These are phyloP conservation scores for Micractinium sp. DNA, from an alignment of 139 green algal genomes.

Conservation along the genomic window DNA sequence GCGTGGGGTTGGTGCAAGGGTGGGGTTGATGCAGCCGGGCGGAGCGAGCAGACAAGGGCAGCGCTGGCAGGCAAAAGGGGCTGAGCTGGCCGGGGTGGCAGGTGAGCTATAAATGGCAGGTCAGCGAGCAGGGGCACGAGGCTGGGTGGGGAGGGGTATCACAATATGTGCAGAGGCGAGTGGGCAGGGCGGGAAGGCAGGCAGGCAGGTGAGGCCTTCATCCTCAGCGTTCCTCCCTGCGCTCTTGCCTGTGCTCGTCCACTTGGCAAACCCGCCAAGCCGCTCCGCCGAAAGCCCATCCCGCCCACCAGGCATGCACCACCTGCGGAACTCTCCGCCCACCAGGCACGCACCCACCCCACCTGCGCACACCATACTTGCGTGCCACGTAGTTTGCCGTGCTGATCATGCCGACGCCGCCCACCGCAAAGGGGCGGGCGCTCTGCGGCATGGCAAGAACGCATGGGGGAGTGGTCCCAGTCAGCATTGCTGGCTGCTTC, in stretches of 20 bases:
- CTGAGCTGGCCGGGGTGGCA: too few species aligned
- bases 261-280: too few species aligned
- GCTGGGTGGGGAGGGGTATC: too few species aligned
- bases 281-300: not conserved
- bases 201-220: not conserved
- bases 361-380: conserved; percentile 81
- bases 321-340: not conserved
- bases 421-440: conserved; percentile 82
- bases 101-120: too few species aligned
- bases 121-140: too few species aligned
- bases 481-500: too few species aligned
- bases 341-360: not conserved
- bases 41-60: not conserved
- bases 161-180: too few species aligned
- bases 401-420: conserved; percentile 88
- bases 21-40: not conserved
- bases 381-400: conserved; percentile 89
- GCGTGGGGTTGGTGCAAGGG: not conserved
- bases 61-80: not conserved
- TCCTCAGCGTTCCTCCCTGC: not conserved
- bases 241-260: not conserved
- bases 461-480: not conserved
- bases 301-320: not conserved
- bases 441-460: not conserved
- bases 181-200: too few species aligned